Conservation (phyloP, 2,329 filamentous ascomycete genomes). For the Diplodia corticola region DNA sequence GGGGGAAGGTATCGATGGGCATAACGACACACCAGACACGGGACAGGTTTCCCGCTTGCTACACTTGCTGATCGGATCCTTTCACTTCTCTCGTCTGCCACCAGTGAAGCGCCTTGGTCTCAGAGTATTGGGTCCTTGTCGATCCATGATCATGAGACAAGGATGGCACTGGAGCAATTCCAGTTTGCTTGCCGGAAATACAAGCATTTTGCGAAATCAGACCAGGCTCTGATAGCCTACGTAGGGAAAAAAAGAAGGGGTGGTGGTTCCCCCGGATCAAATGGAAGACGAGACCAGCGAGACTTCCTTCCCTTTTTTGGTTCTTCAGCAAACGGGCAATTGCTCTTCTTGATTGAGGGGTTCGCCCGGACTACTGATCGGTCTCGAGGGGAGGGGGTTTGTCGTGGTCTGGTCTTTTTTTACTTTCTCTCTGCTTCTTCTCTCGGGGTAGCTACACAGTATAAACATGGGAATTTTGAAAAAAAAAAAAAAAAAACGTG, state of each 20-base stretch:
- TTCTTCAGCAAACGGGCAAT: no score
- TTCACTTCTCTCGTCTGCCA: not conserved
- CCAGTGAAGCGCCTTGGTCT: not conserved
- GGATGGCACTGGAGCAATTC: not conserved
- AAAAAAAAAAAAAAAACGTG: no score
- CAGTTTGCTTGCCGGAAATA: not conserved
- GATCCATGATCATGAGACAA: not conserved
- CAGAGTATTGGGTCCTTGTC: not conserved
- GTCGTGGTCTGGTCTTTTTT: no score
- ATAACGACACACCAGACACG: not conserved
- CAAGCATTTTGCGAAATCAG: not conserved
- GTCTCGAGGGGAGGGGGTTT: no score
- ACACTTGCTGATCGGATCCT: not conserved
- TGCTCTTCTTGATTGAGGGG: no score
- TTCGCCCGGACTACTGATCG: no score
- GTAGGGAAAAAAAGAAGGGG: not conserved
- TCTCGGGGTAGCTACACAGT: no score
- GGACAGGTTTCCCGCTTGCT: not conserved
- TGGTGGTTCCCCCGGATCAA: no score
- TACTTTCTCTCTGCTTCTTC: no score
- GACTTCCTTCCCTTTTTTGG: no score
- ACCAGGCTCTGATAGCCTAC: not conserved
- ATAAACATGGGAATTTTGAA: no score
- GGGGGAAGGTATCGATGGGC: not conserved
- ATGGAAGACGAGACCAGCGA: no score